Evolutionary conservation across 257 asterid genomes (phyloP), one percentile per base, ranked within the genome.

Genomic region (Paulownia fortunei): DNA sequence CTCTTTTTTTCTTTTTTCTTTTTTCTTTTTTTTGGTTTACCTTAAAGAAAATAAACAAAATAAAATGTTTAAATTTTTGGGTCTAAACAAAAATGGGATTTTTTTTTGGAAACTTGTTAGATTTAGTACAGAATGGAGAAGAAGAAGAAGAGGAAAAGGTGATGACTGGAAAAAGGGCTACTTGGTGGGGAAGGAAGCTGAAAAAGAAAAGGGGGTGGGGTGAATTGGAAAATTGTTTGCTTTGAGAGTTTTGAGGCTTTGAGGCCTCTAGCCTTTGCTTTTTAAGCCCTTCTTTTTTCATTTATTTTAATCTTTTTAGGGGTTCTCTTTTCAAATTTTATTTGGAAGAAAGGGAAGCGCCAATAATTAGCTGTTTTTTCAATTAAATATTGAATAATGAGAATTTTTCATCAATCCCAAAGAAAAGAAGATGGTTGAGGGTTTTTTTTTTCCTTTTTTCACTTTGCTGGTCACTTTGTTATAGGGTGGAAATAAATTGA

Each of bases 191-290:
- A 80, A 58, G 72, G 81, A 74, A 49, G 61, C 2, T 34, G 12
- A 26, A 11, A 37, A 69, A 51, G 55, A 41, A 63, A 37, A 62
- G 74, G 1, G 0, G 32, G 39, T 30, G 39, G 42, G 41, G 42
- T 19, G 68, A 67, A 65, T 42, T 76, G 60, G 34, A 56, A 55
- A 49, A 75, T 44, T 70, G 37, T 16, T 16, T 41, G 62, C 47
- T 30, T 30, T 19, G 60, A 56, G 76, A 32, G 39, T n/a, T n/a
- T n/a, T n/a, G n/a, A n/a, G n/a, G 64, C 42, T 63, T 79, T 72
- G 79, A 67, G 76, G 72, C 66, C n/a, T n/a, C n/a, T 74, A 67
- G 27, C 32, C 72, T 69, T 80, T 80, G 73, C 81, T 67, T 64
- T 72, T 59, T 46, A 0, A 32, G 10, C 12, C 13, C 39, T 18